A percentile compares a stretch with the other conserved stretches of the same genome.
Evolutionary conservation across 2,329 filamentous ascomycete genomes (phyloP).

Genomic region (Sarocladium strictum): DNA sequence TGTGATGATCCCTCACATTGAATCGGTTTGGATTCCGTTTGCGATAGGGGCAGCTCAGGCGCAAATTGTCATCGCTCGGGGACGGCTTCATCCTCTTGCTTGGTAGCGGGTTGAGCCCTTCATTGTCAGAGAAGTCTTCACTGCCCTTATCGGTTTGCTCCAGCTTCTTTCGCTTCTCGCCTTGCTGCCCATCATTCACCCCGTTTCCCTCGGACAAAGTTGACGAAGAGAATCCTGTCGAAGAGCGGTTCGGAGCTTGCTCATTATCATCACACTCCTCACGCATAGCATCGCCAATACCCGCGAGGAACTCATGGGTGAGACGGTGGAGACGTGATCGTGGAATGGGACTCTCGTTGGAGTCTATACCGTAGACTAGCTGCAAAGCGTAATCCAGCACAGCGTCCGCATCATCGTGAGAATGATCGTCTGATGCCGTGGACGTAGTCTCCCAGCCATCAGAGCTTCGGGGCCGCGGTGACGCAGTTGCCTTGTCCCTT

Average conservation of each 20-base stretch:
- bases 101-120: conserved; percentile 22
- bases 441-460: conserved; percentile 16
- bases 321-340: conserved; percentile 27
- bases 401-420: conserved; percentile 26
- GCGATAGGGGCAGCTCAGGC: conserved; percentile 37
- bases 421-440: conserved; percentile 23
- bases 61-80: conserved; percentile 29
- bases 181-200: conserved; percentile 16
- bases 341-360: conserved; percentile 25
- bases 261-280: background rate
- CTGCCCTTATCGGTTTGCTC: conserved; percentile 26
- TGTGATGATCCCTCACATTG: conserved; percentile 39
- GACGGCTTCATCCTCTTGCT: conserved; percentile 26
- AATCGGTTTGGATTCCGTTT: conserved; percentile 39
- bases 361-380: conserved; percentile 30
- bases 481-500: conserved; percentile 12
- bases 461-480: conserved; percentile 1
- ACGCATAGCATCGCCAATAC: conserved; percentile 1
- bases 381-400: conserved; percentile 31
- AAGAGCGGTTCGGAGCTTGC: background rate
- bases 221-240: background rate
- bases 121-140: conserved; percentile 17
- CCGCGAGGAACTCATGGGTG: conserved; percentile 15
- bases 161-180: conserved; percentile 31
- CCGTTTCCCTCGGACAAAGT: background rate